phyloP scores from a whole-genome alignment of 2,329 filamentous ascomycete genomes.

The Beauveria rudraprayagi region DNA sequence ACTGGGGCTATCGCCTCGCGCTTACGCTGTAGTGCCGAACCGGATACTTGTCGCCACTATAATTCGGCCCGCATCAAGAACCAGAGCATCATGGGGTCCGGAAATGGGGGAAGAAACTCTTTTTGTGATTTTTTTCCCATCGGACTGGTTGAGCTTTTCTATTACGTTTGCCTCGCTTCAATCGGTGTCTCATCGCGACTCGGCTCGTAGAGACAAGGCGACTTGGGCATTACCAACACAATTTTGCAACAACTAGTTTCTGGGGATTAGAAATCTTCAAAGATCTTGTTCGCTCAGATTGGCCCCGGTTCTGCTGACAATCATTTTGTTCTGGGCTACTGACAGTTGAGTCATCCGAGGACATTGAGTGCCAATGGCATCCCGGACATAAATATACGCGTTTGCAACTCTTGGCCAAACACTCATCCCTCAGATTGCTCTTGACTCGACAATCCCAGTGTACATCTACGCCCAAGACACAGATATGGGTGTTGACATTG shows the following conservation, averaged over 20 bases:
- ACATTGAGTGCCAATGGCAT: background rate
- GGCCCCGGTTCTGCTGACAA: background rate
- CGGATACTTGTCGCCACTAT: background rate
- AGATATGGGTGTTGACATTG: constrained; percentile 1
- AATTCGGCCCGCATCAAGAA: background rate
- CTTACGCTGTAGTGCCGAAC: constrained; percentile 5
- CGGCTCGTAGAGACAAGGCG: no score
- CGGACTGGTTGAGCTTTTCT: background rate
- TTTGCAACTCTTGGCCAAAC: background rate
- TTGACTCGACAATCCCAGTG: background rate
- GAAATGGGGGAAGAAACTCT: background rate
- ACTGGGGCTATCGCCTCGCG: background rate
- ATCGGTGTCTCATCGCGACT: background rate
- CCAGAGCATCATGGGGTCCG: background rate
- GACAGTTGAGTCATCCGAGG: background rate
- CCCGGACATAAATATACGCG: background rate
- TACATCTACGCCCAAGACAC: background rate
- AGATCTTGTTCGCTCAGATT: background rate
- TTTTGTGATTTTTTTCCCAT: background rate
- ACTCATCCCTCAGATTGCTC: background rate
- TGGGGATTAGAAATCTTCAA: background rate
- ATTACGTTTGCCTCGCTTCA: background rate
- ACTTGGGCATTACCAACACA: no score
- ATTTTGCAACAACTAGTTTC: no score
- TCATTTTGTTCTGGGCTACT: background rate